phyloP scores from a whole-genome alignment of 345 rosid genomes.

The Dipteronia dyeriana region DNA sequence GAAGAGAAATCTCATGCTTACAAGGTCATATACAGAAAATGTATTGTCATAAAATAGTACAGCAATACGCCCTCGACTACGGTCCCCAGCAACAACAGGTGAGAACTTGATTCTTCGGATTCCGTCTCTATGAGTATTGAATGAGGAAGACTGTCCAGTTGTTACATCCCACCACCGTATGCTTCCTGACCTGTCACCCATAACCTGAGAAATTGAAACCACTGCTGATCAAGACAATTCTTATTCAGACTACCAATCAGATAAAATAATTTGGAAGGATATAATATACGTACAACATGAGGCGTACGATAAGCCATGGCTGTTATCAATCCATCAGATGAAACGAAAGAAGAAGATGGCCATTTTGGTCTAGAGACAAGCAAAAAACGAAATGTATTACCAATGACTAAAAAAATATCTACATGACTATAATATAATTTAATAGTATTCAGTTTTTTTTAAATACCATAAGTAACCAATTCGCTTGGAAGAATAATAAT shows the following conservation, averaged over 20 bases:
- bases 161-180: constrained; percentile 99
- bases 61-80: constrained; percentile 92
- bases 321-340: constrained; percentile 90
- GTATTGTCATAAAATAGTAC: constrained; percentile 95
- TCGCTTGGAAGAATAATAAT: constrained; percentile 10
- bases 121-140: constrained; percentile 89
- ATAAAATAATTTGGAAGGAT: constrained; percentile 13
- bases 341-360: constrained; percentile 96
- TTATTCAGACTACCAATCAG: constrained; percentile 10
- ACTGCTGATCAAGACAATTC: constrained; percentile 13
- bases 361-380: constrained; percentile 86
- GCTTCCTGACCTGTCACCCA: constrained; percentile 85
- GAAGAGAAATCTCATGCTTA: constrained; percentile 40
- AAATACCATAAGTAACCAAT: background rate
- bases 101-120: constrained; percentile 93
- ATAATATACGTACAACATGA: constrained; percentile 76
- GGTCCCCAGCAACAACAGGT: constrained; percentile 92
- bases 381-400: constrained; percentile 13
- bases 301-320: constrained; percentile 98
- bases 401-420: background rate
- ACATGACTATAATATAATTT: too few relatives aligned
- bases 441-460: background rate
- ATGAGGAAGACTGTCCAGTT: constrained; percentile 94
- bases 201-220: constrained; percentile 36
- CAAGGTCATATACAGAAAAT: constrained; percentile 92